A percentile compares a stretch with the other conserved stretches of the same genome.
These are phyloP conservation scores for Serendipita sp. DNA, from an alignment of 768 basidiomycete genomes.

Conservation along the genomic window DNA sequence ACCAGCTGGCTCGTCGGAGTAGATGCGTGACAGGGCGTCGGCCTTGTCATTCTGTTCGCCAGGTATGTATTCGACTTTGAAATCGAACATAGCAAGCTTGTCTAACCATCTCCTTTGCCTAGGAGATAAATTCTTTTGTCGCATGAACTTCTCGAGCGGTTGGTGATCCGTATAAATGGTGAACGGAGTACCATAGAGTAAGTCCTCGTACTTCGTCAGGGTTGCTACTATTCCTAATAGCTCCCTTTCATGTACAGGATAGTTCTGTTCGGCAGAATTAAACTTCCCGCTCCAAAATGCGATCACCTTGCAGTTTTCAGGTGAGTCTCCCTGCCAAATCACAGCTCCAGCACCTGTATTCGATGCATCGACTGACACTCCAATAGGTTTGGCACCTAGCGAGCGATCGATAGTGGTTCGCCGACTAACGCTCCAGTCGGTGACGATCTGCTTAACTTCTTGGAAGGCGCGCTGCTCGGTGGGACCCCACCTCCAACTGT, in stretches of 20 bases:
- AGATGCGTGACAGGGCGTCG: slow-evolving; percentile 14
- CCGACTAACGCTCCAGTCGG: slow-evolving; percentile 10
- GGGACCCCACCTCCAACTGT: slow-evolving; percentile 17
- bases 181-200: background rate
- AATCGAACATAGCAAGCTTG: slow-evolving; percentile 5
- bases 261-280: slow-evolving; percentile 10
- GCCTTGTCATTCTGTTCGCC: slow-evolving; percentile 7
- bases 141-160: slow-evolving; percentile 6
- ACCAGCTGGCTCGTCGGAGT: slow-evolving; percentile 14
- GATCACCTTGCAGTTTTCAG: slow-evolving; percentile 19
- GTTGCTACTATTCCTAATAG: slow-evolving; percentile 7
- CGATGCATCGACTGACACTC: slow-evolving; percentile 18
- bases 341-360: slow-evolving; percentile 23
- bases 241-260: slow-evolving; percentile 7
- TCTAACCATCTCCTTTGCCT: slow-evolving; percentile 7
- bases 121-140: background rate
- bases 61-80: slow-evolving; percentile 3
- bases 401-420: slow-evolving; percentile 14
- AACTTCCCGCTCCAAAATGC: slow-evolving; percentile 14
- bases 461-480: slow-evolving; percentile 23
- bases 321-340: slow-evolving; percentile 14
- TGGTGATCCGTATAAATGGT: slow-evolving; percentile 8
- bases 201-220: background rate
- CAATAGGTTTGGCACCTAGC: slow-evolving; percentile 16
- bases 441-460: slow-evolving; percentile 15